A percentile compares a stretch with the other conserved stretches of the same genome.
phyloP scores from a whole-genome alignment of 106 monocot genomes.

The Chionographis japonica region DNA sequence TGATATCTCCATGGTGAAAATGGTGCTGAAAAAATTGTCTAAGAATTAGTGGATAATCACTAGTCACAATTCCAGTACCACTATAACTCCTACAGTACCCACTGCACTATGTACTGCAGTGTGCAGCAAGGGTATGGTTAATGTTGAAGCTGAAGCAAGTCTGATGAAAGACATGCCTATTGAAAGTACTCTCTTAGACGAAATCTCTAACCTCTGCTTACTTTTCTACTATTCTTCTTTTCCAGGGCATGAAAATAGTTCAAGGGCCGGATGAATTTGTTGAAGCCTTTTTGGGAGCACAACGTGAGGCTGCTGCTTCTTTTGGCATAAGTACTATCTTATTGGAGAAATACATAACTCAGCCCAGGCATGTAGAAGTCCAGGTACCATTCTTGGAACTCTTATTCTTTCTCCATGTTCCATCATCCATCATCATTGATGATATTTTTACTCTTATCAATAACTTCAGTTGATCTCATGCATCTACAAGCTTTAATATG shows the following conservation, averaged over 20 bases:
- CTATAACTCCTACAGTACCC: no score
- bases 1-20: no score
- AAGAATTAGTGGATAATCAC: no score
- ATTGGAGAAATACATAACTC: constrained; percentile 92
- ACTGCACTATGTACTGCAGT: no score
- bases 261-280: constrained; percentile 70
- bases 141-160: no score
- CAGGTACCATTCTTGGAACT: constrained; percentile 53
- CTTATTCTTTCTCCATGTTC: neutral
- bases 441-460: neutral
- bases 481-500: neutral
- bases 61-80: no score
- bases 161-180: neutral
- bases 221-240: constrained; percentile 9
- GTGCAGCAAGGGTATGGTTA: no score
- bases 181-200: neutral
- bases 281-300: constrained; percentile 74
- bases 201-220: neutral
- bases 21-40: no score
- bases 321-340: constrained; percentile 82
- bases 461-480: neutral
- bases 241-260: constrained; percentile 97
- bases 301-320: constrained; percentile 95
- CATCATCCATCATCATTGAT: neutral
- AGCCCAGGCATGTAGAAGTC: constrained; percentile 96